Base-by-base conservation (phyloP, 106 monocot species). In the Allium cepa region DNA sequence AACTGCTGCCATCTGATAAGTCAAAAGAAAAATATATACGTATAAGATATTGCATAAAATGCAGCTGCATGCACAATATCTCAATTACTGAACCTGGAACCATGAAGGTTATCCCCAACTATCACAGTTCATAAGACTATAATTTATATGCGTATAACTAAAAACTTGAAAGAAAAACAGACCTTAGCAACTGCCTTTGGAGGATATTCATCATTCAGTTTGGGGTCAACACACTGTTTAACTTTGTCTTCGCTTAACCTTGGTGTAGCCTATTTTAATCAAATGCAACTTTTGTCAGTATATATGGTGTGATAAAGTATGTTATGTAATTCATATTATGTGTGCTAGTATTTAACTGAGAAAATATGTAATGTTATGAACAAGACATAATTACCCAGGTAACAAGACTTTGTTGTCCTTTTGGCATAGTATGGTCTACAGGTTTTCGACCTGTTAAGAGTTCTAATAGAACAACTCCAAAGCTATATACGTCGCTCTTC, bases 121-220 rank as follows among this genome's bases (percentile, higher is more conserved):
- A 4, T 11, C n/a, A 55, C 11, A 55, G 1, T 55, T 55, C 57
- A 58, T 2, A 18, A 58, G 7, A 16, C 17, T 58, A 8, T 58
- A 1, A 7, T 58, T 58, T 58, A 7, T 7, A 58, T 58, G 13
- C 8, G 7, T 14, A 58, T 8, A 58, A 36, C 36, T n/a, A 58
- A 58, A n/a, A 58, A 14, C 57, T 18, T 58, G 14, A 8, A 45
- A 56, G 15, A n/a, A 68, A 56, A 68, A 5, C 47, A 17, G 67
- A 89, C 90, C 86, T 90, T 90, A 17, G 90, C 90, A 62, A 86
- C 83, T n/a, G 83, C 86, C 48, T 90, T 90, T 51, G 86, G 90
- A 47, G 90, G 90, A 52, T 86, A 90, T 5, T 86, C 83, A 17
- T 83, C 70, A 59, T 83, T 83, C 53, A 90, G 76, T 53, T 83